These are phyloP conservation scores for Piper longum DNA, from an alignment of 164 flowering plant species.

Conservation along the genomic window DNA sequence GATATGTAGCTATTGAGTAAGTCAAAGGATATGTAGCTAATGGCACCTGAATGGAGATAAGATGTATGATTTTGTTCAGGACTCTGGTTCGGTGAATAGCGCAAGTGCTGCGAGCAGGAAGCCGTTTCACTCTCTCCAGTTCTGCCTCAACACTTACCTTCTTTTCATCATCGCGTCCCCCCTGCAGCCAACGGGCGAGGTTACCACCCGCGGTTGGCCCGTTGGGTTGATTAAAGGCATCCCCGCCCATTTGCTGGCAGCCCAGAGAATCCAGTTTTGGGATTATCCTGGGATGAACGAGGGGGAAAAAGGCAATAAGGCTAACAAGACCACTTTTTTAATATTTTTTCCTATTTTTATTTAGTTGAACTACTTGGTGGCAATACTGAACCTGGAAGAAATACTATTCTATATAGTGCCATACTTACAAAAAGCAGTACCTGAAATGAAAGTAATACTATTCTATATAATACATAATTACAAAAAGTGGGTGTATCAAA, in stretches of 20 bases:
- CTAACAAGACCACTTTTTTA: too few relatives aligned
- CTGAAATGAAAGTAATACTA: too few relatives aligned
- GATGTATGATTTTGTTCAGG: conserved; percentile 58
- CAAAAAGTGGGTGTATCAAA: too few relatives aligned
- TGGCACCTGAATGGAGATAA: conserved; percentile 48
- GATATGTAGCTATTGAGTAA: neutral
- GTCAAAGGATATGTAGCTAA: neutral
- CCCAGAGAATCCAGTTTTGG: conserved; percentile 13
- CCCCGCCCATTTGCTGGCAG: conserved; percentile 6
- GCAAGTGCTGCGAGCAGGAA: conserved; percentile 54
- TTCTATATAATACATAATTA: too few relatives aligned
- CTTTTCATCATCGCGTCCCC: conserved; percentile 24
- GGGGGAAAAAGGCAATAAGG: neutral
- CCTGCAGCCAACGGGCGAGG: conserved; percentile 10
- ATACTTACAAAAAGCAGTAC: too few relatives aligned
- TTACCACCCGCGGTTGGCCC: conserved; percentile 10
- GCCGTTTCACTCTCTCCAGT: conserved; percentile 40
- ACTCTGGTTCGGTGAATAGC: conserved; percentile 54
- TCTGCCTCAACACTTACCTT: conserved; percentile 46
- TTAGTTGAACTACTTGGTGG: neutral
- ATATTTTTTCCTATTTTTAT: too few relatives aligned
- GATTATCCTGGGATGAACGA: neutral
- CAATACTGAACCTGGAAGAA: neutral
- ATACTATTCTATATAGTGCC: too few relatives aligned
- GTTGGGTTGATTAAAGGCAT: conserved; percentile 12